Evolutionary conservation across 2,329 filamentous ascomycete species (phyloP), one percentile per base, ranked within the genome.

Genomic region (Aureobasidium uvarum): DNA sequence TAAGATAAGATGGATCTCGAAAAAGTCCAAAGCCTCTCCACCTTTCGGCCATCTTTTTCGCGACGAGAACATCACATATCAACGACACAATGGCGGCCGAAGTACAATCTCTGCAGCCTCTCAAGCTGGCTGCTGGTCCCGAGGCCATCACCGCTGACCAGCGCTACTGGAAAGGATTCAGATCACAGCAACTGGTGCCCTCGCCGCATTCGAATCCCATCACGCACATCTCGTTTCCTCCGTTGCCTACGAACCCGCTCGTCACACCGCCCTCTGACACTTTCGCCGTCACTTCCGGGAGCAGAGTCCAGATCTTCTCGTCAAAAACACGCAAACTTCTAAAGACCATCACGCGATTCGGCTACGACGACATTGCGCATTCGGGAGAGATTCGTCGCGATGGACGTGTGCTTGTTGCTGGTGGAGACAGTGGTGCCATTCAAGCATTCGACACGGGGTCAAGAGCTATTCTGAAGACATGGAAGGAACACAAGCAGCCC

Each of bases 141-240:
- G 88, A 89, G 46, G 89, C 91, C 63, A 80, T 94, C 55, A 96
- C 94, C 6, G 89, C 93, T 38, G 95, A 99, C 81, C 93, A 98
- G 80, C 86, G 89, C 70, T 98, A 98, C 83, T 99, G 96, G 96
- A 90, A 89, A 75, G 89, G 90, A 14, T 99, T 99, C 82, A 92
- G 91, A 79, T 95, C 93, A 71, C 91, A 93, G 70, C 86, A 96
- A 66, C 87, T 94, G 68, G 88, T 98, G 68, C 91, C 95, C 52
- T 96, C 94, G 68, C 92, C 93, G 69, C 92, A 95, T 69, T 91
- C 91, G 74, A 92, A 90, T 76, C 90, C 92, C 52, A 86, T 99
- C 72, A 96, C 92, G 39, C 89, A 96, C 77, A 96, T 99, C 76
- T 93, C 91, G 58, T 89, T 88, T 75, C 89, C 84, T 67, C 78